Base-by-base conservation (phyloP, 225 moss, liverwort and hornwort genomes). In the Pleurozium schreberi region DNA sequence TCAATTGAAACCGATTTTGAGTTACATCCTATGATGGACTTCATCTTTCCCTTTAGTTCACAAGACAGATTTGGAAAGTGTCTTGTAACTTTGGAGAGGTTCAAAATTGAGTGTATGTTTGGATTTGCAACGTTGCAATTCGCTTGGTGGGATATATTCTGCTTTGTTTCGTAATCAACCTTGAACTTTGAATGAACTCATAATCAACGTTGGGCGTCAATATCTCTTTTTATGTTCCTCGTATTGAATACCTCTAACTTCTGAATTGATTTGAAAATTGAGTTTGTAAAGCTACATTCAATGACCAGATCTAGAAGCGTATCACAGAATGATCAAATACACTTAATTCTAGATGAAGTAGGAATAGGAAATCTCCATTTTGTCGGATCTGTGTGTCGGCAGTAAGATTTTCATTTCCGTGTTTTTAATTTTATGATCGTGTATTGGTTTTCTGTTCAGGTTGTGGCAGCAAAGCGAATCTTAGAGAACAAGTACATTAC, bases 401-500 rank as follows among this genome's bases (percentile, higher is more conserved):
- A 70, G 61, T 65, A 71, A 57, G 55, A 45, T 28, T 76, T 43
- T 50, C n/a, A 75, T 49, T 36, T 36, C 30, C 11, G 8, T 75
- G 25, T 40, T 27, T 52, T 20, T 42, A 8, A 14, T 34, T 65
- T 66, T 28, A 52, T 66, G 19, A 23, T 57, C 7, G n/a, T n/a
- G 38, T n/a, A n/a, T 57, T 57, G 78, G 57, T 57, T 55, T 16
- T n/a, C 25, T 83, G 59, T 88, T n/a, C 79, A 95, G 92, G 93
- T 95, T 83, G 85, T 95, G 70, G 89, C 92, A 85, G 89, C 95
- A 9, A 94, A 95, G 87, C 71, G 91, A 52, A 92, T 93, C 30
- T 77, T 94, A 59, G 94, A 95, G 91, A 92, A 91, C 85, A 95
- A 93, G 88, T 95, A 92, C 81, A 91, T 76, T 59, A 73, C 69